These are phyloP conservation scores for Zymoseptoria crescenta DNA, from an alignment of 2,329 filamentous ascomycete genomes.

Conservation along the genomic window DNA sequence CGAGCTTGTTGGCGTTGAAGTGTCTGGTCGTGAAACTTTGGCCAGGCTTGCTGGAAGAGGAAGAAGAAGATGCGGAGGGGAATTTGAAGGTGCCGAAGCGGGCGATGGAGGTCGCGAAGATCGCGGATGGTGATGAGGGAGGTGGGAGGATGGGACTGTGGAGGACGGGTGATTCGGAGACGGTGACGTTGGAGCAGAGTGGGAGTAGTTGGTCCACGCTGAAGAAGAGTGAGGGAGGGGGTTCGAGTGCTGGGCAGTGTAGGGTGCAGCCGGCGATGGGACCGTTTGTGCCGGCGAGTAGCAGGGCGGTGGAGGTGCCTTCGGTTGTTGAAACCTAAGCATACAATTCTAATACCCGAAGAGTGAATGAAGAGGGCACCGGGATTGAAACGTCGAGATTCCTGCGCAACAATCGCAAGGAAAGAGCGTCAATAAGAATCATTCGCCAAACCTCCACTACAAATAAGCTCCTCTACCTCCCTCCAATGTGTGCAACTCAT, in stretches of 20 bases:
- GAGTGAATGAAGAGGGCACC: background rate
- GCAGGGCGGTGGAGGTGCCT: background rate
- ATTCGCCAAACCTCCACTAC: background rate
- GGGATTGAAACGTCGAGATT: background rate
- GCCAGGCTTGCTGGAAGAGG: slow-evolving; percentile 26
- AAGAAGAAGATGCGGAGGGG: background rate
- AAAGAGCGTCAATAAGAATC: background rate
- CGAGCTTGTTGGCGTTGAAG: slow-evolving; percentile 38
- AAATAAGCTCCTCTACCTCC: background rate
- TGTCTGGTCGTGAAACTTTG: slow-evolving; percentile 32
- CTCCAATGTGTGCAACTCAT: background rate
- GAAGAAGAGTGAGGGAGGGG: background rate
- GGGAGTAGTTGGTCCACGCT: background rate
- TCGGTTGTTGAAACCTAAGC: no score
- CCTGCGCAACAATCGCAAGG: background rate
- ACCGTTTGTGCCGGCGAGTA: background rate
- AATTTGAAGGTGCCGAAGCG: slow-evolving; percentile 7
- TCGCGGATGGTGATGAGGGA: background rate
- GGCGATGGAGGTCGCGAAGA: slow-evolving; percentile 12
- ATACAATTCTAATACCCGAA: background rate
- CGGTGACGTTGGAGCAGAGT: background rate
- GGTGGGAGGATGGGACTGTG: background rate
- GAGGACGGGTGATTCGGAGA: slow-evolving; percentile 2
- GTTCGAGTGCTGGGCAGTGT: background rate
- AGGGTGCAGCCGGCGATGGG: background rate